Evolutionary conservation across 306 rosid species (phyloP).

Genomic region (Carpinus fangiana): DNA sequence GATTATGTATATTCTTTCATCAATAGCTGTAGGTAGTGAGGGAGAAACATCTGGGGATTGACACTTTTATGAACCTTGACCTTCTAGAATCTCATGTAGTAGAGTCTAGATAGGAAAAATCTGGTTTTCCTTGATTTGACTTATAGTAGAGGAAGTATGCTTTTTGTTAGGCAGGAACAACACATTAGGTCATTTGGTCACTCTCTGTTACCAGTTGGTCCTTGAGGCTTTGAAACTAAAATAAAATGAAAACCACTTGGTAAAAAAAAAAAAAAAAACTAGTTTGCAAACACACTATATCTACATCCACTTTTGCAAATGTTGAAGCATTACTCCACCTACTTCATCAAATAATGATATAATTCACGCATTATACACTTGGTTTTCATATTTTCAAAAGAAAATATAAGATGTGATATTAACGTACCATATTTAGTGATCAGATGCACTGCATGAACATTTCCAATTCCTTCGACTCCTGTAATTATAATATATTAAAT

Average conservation of each 20-base stretch:
- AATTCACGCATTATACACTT: constrained; percentile 15
- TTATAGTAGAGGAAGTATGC: neutral
- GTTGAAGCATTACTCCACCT: neutral
- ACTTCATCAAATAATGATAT: neutral
- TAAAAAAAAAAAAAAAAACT: neutral
- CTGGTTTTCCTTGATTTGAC: neutral
- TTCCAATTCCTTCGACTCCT: constrained; percentile 96
- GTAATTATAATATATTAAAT: constrained; percentile 31
- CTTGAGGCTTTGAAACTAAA: neutral
- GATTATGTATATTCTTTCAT: neutral
- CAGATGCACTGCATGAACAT: constrained; percentile 80
- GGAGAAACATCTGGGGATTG: neutral
- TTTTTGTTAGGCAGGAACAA: neutral
- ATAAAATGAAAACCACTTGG: neutral
- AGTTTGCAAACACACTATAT: neutral
- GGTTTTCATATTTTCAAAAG: constrained; percentile 7
- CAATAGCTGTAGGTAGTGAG: neutral
- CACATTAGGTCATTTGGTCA: neutral
- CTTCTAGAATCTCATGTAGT: neutral
- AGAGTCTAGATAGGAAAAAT: neutral
- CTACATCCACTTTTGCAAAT: neutral
- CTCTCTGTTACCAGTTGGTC: neutral
- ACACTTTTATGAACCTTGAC: neutral
- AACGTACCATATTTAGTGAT: constrained; percentile 71
- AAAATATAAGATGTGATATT: constrained; percentile 17